Evolutionary conservation across 2,329 filamentous ascomycete species (phyloP).

Genomic region (Aspergillus vadensis): DNA sequence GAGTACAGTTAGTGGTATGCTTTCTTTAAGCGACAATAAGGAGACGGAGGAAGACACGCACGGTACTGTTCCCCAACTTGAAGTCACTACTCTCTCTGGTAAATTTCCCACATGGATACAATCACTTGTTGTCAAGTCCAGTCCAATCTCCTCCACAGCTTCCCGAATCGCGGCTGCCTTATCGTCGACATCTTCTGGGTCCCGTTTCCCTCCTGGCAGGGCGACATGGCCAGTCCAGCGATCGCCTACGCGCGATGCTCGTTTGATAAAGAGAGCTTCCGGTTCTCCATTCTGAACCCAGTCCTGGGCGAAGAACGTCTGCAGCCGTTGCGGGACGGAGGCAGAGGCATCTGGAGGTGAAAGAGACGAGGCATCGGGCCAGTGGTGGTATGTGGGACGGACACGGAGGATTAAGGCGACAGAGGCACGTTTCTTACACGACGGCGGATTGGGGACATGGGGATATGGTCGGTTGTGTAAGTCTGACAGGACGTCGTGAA

Average conservation of each 20-base stretch:
- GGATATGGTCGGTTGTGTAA: constrained; percentile 43
- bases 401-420: constrained; percentile 67
- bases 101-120: constrained; percentile 61
- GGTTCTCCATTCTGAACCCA: constrained; percentile 69
- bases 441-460: constrained; percentile 49
- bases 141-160: constrained; percentile 66
- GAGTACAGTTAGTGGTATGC: constrained; percentile 19
- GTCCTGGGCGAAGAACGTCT: constrained; percentile 62
- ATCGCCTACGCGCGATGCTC: constrained; percentile 65
- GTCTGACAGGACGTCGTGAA: constrained; percentile 36
- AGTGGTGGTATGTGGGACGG: constrained; percentile 59
- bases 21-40: neutral
- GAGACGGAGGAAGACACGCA: constrained; percentile 28
- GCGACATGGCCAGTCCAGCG: constrained; percentile 71
- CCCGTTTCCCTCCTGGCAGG: constrained; percentile 67
- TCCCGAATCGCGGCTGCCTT: constrained; percentile 64
- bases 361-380: constrained; percentile 42
- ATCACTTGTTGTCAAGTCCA: constrained; percentile 56
- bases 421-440: constrained; percentile 62
- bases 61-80: constrained; percentile 66
- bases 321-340: constrained; percentile 46
- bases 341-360: constrained; percentile 24
- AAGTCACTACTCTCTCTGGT: constrained; percentile 66
- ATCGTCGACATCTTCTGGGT: constrained; percentile 65
- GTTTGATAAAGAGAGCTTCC: constrained; percentile 71